Conservation (phyloP, 1,284 basidiomycete genomes). For the Paramarasmius palmivorus region DNA sequence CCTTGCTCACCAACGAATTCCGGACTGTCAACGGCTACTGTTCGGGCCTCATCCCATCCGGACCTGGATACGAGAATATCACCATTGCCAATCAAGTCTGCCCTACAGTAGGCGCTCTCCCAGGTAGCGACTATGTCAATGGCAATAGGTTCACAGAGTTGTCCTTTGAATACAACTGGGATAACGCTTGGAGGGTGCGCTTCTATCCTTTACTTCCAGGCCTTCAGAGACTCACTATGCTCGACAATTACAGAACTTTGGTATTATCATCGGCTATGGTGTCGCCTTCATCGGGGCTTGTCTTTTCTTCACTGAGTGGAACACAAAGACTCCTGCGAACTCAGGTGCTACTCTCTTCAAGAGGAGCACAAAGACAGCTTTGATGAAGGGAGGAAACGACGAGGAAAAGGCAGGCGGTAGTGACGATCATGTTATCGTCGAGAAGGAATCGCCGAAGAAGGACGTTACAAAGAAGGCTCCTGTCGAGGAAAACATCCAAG, state of each 20-base stretch:
- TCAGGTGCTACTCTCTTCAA: slow-evolving; percentile 41
- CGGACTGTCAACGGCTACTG: slow-evolving; percentile 43
- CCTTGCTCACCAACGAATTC: slow-evolving; percentile 55
- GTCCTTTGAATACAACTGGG: slow-evolving; percentile 63
- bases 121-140: slow-evolving; percentile 47
- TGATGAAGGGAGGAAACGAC: slow-evolving; percentile 25
- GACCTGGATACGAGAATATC: slow-evolving; percentile 52
- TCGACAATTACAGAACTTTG: slow-evolving; percentile 37
- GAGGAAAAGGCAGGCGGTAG: slow-evolving; percentile 14
- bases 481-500: slow-evolving; percentile 15
- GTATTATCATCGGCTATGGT: slow-evolving; percentile 56
- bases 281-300: slow-evolving; percentile 46
- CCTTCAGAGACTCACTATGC: slow-evolving; percentile 4
- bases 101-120: slow-evolving; percentile 51
- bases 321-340: slow-evolving; percentile 33
- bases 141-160: slow-evolving; percentile 56
- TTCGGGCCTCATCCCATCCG: slow-evolving; percentile 44
- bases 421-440: too few species aligned
- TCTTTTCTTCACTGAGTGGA: slow-evolving; percentile 53
- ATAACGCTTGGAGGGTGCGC: slow-evolving; percentile 68
- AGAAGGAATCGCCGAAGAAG: too few species aligned
- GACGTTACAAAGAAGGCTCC: slow-evolving; percentile 8
- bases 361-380: slow-evolving; percentile 29
- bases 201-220: slow-evolving; percentile 15
- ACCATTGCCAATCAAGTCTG: slow-evolving; percentile 60